Conservation (phyloP, 1,284 basidiomycete species). For the Quambalaria eucalypti region DNA sequence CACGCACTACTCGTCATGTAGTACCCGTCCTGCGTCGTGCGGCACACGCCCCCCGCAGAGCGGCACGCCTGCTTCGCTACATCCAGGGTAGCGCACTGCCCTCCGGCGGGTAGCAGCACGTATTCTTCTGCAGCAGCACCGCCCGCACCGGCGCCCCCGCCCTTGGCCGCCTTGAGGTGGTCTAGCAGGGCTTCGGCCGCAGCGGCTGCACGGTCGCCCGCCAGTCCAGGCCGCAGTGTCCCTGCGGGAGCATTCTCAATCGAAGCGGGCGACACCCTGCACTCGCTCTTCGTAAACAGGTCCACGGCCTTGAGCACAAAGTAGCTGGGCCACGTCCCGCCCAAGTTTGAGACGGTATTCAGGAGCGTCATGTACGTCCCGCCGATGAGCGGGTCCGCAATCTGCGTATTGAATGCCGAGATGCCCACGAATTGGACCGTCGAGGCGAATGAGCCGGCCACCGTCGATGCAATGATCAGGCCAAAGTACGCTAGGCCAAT, state of each 20-base stretch:
- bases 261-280: conserved; percentile 6
- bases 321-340: conserved; percentile 93
- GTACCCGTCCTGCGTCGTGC: conserved; percentile 81
- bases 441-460: conserved; percentile 76
- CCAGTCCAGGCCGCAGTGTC: background rate
- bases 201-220: background rate
- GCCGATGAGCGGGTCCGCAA: conserved; percentile 93
- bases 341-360: conserved; percentile 92
- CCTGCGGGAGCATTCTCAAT: background rate
- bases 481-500: conserved; percentile 63
- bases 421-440: conserved; percentile 98
- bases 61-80: conserved; percentile 68
- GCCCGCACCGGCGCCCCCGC: background rate
- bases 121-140: background rate
- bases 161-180: background rate
- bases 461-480: conserved; percentile 68
- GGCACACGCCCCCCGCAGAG: conserved; percentile 67
- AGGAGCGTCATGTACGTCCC: conserved; percentile 60
- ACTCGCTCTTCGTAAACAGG: conserved; percentile 32
- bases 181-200: background rate
- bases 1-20: conserved; percentile 76
- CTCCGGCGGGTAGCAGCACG: background rate
- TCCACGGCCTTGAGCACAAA: conserved; percentile 66
- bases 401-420: conserved; percentile 91
- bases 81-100: conserved; percentile 10